These are phyloP conservation scores for Prasinococcaceae sp. DNA, from an alignment of 139 green algal genomes.

Conservation along the genomic window DNA sequence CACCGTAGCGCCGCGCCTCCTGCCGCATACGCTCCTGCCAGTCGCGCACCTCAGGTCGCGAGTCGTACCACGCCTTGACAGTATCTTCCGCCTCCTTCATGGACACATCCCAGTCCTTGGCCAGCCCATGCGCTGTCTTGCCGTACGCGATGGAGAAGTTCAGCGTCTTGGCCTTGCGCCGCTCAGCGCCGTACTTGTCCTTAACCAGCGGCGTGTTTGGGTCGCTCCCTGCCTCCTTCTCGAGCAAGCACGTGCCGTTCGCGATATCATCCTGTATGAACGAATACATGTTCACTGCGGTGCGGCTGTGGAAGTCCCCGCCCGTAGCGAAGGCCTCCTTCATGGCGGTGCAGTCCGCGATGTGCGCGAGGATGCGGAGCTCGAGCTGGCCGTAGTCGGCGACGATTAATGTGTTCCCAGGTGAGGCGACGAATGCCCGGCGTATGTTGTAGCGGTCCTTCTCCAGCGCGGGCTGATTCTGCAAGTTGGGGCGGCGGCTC, in stretches of 20 bases:
- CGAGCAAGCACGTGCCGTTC: conserved; percentile 39
- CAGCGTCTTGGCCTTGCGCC: conserved; percentile 80
- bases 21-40: conserved; percentile 52
- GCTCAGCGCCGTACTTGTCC: conserved; percentile 50
- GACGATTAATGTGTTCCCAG: conserved; percentile 73
- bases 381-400: conserved; percentile 95
- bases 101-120: conserved; percentile 64
- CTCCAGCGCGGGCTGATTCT: conserved; percentile 93
- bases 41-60: conserved; percentile 46
- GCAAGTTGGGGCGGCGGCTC: no score
- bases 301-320: conserved; percentile 92
- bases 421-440: conserved; percentile 8
- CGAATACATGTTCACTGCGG: conserved; percentile 88
- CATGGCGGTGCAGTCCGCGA: conserved; percentile 79
- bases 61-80: conserved; percentile 65
- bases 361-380: conserved; percentile 89
- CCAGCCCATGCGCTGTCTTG: conserved; percentile 90
- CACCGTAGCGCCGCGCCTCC: conserved; percentile 23
- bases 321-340: conserved; percentile 70
- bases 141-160: conserved; percentile 99
- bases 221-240: conserved; percentile 20
- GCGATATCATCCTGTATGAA: conserved; percentile 77
- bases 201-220: conserved; percentile 11
- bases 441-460: conserved; percentile 73
- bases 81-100: conserved; percentile 76